Conservation (phyloP, 257 asterid genomes). For the Solanum acaule region DNA sequence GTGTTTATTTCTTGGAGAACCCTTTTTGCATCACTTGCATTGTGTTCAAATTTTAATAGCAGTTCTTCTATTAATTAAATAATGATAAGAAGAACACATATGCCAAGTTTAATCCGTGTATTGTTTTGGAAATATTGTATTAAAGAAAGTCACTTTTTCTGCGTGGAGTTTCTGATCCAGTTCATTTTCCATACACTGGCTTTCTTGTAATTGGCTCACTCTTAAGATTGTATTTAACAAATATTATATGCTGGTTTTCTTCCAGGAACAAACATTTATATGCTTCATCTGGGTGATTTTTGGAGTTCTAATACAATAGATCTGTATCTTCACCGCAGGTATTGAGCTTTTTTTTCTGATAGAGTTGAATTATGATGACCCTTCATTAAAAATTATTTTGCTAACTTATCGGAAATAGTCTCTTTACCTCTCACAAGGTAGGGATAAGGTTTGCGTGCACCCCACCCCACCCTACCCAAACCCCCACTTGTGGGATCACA, state of each 20-base stretch:
- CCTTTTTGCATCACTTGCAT: not conserved
- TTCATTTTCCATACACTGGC: not conserved
- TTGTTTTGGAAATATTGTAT: not conserved
- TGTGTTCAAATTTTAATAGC: not conserved
- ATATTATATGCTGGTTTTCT: not conserved
- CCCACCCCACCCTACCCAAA: not conserved
- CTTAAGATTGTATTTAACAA: not conserved
- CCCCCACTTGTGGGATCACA: not conserved
- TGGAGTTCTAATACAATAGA: slow-evolving; percentile 95
- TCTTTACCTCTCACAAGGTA: not conserved
- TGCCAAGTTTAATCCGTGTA: not conserved
- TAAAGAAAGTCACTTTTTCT: not conserved
- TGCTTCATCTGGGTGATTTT: slow-evolving; percentile 83
- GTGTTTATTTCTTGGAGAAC: not conserved
- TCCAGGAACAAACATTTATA: slow-evolving; percentile 69
- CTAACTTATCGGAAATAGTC: not conserved
- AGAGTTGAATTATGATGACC: not conserved
- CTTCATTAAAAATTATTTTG: not conserved
- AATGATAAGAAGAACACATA: not conserved
- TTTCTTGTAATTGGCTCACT: not conserved
- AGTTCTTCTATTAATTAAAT: not conserved
- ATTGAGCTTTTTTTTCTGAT: not conserved
- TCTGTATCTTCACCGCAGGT: slow-evolving; percentile 92
- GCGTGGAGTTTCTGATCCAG: not conserved
- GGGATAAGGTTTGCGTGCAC: not conserved